Evolutionary conservation across 306 rosid genomes (phyloP), one percentile per base, ranked within the genome.

Genomic region (Parietaria judaica): DNA sequence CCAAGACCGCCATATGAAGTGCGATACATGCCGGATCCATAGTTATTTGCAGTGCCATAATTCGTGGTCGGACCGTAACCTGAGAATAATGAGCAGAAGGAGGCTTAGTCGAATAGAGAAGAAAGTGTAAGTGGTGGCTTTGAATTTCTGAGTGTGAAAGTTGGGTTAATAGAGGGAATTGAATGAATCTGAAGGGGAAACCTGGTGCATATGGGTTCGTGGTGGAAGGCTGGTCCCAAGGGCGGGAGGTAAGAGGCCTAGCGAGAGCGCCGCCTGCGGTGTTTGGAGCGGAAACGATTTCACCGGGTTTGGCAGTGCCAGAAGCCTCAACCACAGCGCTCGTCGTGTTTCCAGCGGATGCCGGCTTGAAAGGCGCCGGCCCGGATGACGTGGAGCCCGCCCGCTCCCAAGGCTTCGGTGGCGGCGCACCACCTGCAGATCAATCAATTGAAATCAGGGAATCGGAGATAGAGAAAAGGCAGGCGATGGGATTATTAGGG

Each of bases 241-340:
- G 99, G 76, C 99, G 82, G 2, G 90, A 2, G 55, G 99, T 97
- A 71, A 84, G 83, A n/a, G 99, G 83, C 76, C 99, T 74, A 49
- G 82, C 76, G 10, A 86, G 80, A 54, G 94, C 3, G 62, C 81
- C 84, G 58, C 60, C 46, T 71, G 76, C 39, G 8, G 78, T 63
- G 65, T 14, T 72, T 64, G 76, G 69, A 68, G 70, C 69, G 13
- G 95, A 70, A 70, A 94, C 94, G 54, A 94, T 88, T 73, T 94
- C 99, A 54, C 99, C 99, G 34, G 94, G 97, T 67, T 65, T 86
- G 50, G 99, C 94, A 58, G 97, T 94, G 66, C 97, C 95, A 12
- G 99, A 94, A 65, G 99, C 86, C 83, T 94, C 99, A 68, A 94
- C 99, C 23, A 94, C 86, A 41, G 82, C 85, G 69, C 95, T 94